phyloP scores from a whole-genome alignment of 2,329 filamentous ascomycete species.

The Cladosporium colombiae region DNA sequence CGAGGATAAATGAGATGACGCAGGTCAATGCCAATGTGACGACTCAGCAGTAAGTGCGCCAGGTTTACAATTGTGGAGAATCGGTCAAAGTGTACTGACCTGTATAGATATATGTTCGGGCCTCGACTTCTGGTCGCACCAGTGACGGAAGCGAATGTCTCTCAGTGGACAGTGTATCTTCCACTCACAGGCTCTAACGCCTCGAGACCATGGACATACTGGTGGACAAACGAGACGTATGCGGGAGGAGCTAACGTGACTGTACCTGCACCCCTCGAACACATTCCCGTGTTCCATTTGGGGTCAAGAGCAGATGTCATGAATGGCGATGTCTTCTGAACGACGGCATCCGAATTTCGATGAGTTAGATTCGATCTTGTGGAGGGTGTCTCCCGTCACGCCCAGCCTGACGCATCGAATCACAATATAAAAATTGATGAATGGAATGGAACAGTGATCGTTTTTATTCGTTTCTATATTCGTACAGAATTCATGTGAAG shows the following conservation, averaged over 20 bases:
- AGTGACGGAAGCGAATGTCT: slow-evolving; percentile 40
- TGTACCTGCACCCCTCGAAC: slow-evolving; percentile 33
- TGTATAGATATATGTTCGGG: not conserved
- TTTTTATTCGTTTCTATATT: not conserved
- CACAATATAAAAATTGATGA: not conserved
- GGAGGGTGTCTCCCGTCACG: not conserved
- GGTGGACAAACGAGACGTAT: slow-evolving; percentile 45
- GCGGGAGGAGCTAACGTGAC: slow-evolving; percentile 39
- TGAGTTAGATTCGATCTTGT: not conserved
- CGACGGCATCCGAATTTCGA: not conserved
- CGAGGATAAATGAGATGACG: slow-evolving; percentile 29
- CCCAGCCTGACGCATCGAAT: not conserved
- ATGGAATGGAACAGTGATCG: not conserved
- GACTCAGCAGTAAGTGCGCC: slow-evolving; percentile 30
- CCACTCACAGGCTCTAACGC: slow-evolving; percentile 32
- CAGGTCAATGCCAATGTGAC: slow-evolving; percentile 37
- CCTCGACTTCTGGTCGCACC: slow-evolving; percentile 39
- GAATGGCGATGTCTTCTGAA: not conserved
- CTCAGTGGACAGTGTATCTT: slow-evolving; percentile 42
- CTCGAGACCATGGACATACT: slow-evolving; percentile 41
- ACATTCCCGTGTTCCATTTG: slow-evolving; percentile 35
- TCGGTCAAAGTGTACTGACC: not conserved
- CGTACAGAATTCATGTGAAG: not conserved
- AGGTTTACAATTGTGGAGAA: not conserved
- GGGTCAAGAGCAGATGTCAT: slow-evolving; percentile 23